These are phyloP conservation scores for Acacia concinna DNA, from an alignment of 331 rosid genomes.

Conservation along the genomic window DNA sequence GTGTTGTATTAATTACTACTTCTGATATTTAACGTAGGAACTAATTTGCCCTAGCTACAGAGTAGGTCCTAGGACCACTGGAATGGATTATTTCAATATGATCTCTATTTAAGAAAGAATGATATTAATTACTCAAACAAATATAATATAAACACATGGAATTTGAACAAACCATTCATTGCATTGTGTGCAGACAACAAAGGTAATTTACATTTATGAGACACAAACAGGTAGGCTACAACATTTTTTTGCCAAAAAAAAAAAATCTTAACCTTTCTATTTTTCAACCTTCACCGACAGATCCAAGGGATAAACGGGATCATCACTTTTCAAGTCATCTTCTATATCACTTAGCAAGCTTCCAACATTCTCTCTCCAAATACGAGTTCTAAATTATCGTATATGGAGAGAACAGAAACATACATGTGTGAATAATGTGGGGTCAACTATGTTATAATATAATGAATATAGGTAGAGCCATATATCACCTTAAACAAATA, in stretches of 20 bases:
- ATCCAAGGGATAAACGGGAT: neutral
- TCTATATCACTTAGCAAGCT: constrained; percentile 5
- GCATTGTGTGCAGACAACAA: constrained; percentile 29
- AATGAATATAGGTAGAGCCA: constrained; percentile 13
- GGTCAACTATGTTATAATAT: constrained; percentile 24
- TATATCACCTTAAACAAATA: constrained; percentile 14
- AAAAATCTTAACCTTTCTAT: neutral
- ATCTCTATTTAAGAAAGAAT: too few relatives aligned
- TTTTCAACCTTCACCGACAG: constrained; percentile 31
- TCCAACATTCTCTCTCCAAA: constrained; percentile 33
- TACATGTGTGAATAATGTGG: constrained; percentile 4
- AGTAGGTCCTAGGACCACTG: too few relatives aligned
- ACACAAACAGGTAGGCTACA: constrained; percentile 34
- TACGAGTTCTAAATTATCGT: constrained; percentile 6
- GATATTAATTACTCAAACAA: neutral
- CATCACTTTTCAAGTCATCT: constrained; percentile 38
- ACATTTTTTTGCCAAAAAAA: neutral
- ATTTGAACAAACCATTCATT: neutral
- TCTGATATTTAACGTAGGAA: too few relatives aligned
- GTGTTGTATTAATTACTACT: too few relatives aligned
- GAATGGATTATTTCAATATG: too few relatives aligned
- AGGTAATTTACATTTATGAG: constrained; percentile 42
- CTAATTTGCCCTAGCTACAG: too few relatives aligned
- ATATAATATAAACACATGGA: neutral
- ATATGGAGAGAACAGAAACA: constrained; percentile 11